phyloP scores from a whole-genome alignment of 441 rosid species.

The Populus trichocarpa region DNA sequence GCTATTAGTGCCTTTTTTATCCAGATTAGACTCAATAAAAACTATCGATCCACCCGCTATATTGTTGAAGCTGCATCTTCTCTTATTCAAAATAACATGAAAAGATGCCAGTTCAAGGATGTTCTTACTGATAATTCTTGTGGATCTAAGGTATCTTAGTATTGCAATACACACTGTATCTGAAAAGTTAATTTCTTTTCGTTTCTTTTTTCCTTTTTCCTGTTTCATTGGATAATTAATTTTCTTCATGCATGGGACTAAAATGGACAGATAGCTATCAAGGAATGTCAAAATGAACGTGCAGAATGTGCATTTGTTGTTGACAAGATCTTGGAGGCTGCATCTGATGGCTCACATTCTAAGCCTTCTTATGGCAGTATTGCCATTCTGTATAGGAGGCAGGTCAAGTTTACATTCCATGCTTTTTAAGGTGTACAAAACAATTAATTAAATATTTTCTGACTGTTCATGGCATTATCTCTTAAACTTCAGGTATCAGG shows the following conservation, averaged over 20 bases:
- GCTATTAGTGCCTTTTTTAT: slow-evolving; percentile 18
- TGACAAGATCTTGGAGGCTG: slow-evolving; percentile 81
- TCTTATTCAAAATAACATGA: slow-evolving; percentile 72
- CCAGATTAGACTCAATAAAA: slow-evolving; percentile 78
- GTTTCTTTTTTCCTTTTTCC: not conserved
- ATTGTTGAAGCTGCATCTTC: slow-evolving; percentile 94
- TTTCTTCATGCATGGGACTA: slow-evolving; percentile 24
- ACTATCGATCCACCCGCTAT: slow-evolving; percentile 82
- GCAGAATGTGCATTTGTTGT: slow-evolving; percentile 86
- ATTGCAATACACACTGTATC: not conserved
- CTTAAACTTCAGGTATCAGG: slow-evolving; percentile 68
- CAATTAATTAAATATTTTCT: slow-evolving; percentile 8
- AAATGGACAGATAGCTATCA: slow-evolving; percentile 57
- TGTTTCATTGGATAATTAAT: slow-evolving; percentile 2
- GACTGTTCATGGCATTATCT: slow-evolving; percentile 19
- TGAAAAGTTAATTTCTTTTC: not conserved
- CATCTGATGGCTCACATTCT: slow-evolving; percentile 38
- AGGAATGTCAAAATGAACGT: slow-evolving; percentile 82
- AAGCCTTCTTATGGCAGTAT: slow-evolving; percentile 61
- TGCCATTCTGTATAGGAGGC: slow-evolving; percentile 93
- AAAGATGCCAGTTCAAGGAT: slow-evolving; percentile 62
- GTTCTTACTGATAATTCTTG: slow-evolving; percentile 71
- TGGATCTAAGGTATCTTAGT: slow-evolving; percentile 77
- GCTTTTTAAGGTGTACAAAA: slow-evolving; percentile 14
- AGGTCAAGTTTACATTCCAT: slow-evolving; percentile 51